phyloP scores from a whole-genome alignment of 148 eudicot genomes.

The Nepenthes gracilis region DNA sequence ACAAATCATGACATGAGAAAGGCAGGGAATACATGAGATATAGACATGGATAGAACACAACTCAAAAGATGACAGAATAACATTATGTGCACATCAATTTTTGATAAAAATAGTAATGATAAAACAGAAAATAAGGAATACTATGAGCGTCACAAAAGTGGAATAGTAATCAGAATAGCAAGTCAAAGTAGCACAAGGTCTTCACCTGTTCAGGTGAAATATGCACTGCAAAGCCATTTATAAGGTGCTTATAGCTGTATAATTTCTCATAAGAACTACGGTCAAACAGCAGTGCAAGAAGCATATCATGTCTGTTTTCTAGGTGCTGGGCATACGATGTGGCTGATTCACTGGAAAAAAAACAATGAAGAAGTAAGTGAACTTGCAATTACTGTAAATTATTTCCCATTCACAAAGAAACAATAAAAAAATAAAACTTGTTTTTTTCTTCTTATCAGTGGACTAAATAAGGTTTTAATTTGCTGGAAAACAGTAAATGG shows the following conservation, averaged over 20 bases:
- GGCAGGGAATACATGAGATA: not conserved
- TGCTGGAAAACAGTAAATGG: not conserved
- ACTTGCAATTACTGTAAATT: not conserved
- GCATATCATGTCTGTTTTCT: slow-evolving; percentile 89
- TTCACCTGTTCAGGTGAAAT: slow-evolving; percentile 86
- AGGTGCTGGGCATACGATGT: slow-evolving; percentile 76
- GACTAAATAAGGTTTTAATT: not conserved
- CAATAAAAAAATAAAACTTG: not conserved
- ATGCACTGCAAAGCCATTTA: slow-evolving; percentile 92
- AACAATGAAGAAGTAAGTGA: slow-evolving; percentile 6
- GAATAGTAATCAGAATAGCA: not conserved
- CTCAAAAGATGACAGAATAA: too few relatives aligned
- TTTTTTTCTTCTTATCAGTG: not conserved
- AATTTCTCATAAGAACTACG: slow-evolving; percentile 69
- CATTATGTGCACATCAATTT: not conserved
- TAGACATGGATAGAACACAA: not conserved
- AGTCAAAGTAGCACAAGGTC: slow-evolving; percentile 8
- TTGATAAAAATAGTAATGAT: not conserved
- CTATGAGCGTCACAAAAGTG: not conserved
- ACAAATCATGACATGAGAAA: slow-evolving; percentile 19
- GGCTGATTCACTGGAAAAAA: slow-evolving; percentile 57
- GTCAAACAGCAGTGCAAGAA: slow-evolving; percentile 71
- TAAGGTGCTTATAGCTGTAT: slow-evolving; percentile 85
- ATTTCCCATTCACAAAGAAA: not conserved
- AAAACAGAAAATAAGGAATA: not conserved